Evolutionary conservation across 116 monocot genomes (phyloP), one percentile per base, ranked within the genome.

Genomic region (Trichopus zeylanicus): DNA sequence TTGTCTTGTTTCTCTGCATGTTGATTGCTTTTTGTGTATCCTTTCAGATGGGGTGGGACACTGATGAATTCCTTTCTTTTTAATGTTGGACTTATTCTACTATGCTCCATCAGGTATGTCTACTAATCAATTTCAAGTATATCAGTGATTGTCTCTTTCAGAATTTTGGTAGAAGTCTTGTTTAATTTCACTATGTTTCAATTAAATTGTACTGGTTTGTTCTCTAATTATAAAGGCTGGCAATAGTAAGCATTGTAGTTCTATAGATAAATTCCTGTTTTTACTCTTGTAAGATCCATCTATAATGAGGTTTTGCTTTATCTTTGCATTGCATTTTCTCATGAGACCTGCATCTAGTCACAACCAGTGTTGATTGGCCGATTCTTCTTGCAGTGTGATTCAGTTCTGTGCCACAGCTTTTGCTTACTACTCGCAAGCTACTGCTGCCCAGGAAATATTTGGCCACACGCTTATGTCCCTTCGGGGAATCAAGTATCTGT

Each of bases 51-150:
- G 98, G 98, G 91, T 69, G 91, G 55, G 73, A 98, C 98, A 53
- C 69, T 98, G 49, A 91, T 98, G 98, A 98, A 98, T 68, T 98
- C 98, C 2, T 98, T 98, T 68, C 91, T 98, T 37, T 98, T 98
- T 60, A 98, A 98, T 67, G 98, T 98, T n/a, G 98, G 75, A 12
- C 88, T 98, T 23, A 88, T 98, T 55, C 77, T 98, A 27, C 91
- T 98, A 58, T 91, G 88, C 53, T 98, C 98, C 42, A 85, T 98
- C 75, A 98, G 98, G 98, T 98, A 13, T 68, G 65, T 53, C 13
- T 48, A 16, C 42, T 15, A 37, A 42, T 9, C 1, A 42, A n/a
- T n/a, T 39, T 39, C 2, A 13, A 16, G 6, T 7, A 13, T 39
- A 10, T 4, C 15, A 39, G 4, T 39, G n/a, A 42, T 42, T 2